These are phyloP conservation scores for Domatiomyces catenatus DNA, from an alignment of 2,329 filamentous ascomycete species.

Conservation along the genomic window DNA sequence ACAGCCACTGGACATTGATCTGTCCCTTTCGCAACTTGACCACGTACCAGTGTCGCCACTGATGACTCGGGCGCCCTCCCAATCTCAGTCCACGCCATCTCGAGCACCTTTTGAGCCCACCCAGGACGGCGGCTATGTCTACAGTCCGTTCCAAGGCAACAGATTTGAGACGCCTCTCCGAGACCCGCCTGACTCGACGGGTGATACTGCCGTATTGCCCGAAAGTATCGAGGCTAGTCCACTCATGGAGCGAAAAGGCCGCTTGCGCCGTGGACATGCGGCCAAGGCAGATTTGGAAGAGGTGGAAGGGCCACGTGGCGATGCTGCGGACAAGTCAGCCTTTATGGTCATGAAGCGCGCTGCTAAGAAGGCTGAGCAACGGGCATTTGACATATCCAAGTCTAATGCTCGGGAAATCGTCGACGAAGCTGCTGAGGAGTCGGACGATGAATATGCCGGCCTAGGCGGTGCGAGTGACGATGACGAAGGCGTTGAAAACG, in stretches of 20 bases:
- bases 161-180: slow-evolving; percentile 39
- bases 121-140: slow-evolving; percentile 63
- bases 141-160: slow-evolving; percentile 54
- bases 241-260: slow-evolving; percentile 44
- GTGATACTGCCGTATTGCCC: slow-evolving; percentile 49
- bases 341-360: slow-evolving; percentile 59
- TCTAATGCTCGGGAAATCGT: slow-evolving; percentile 77
- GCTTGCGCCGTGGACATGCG: slow-evolving; percentile 31
- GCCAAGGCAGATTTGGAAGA: slow-evolving; percentile 33
- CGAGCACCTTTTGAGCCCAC: slow-evolving; percentile 44
- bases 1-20: slow-evolving; percentile 31
- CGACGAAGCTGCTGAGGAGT: slow-evolving; percentile 83
- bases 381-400: slow-evolving; percentile 64
- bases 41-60: slow-evolving; percentile 20
- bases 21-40: slow-evolving; percentile 48
- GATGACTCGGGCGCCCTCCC: not conserved
- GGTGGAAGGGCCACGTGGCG: slow-evolving; percentile 24
- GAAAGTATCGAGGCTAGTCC: slow-evolving; percentile 45
- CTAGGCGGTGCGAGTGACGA: slow-evolving; percentile 82
- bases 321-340: slow-evolving; percentile 31
- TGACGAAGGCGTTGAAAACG: slow-evolving; percentile 59
- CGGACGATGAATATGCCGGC: slow-evolving; percentile 93
- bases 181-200: slow-evolving; percentile 45
- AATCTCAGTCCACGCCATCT: slow-evolving; percentile 21
- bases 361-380: slow-evolving; percentile 37